Conservation (phyloP, 768 basidiomycete species). For the Leccinum rimulosum region DNA sequence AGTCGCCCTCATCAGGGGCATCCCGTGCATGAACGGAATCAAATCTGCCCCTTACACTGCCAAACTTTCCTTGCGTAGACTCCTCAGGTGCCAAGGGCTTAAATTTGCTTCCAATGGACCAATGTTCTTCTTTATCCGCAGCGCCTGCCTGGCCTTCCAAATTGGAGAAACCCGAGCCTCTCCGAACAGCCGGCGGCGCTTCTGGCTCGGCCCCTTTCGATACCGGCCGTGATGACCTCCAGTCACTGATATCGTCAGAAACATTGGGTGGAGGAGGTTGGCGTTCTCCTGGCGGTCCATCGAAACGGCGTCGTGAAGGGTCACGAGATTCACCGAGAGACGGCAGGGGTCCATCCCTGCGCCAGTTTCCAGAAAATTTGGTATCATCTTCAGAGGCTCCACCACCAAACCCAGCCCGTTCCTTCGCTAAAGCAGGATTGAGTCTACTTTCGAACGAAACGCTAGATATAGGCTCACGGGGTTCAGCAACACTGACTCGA, state of each 20-base stretch:
- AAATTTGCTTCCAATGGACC: constrained; percentile 76
- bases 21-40: constrained; percentile 58
- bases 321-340: constrained; percentile 62
- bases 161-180: constrained; percentile 54
- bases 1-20: constrained; percentile 61
- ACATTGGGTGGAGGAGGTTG: constrained; percentile 44
- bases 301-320: constrained; percentile 62
- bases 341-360: constrained; percentile 84
- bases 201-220: constrained; percentile 46
- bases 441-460: constrained; percentile 5
- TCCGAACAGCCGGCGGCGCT: constrained; percentile 48
- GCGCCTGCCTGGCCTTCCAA: constrained; percentile 42
- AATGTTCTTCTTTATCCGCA: constrained; percentile 79
- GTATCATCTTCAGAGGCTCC: constrained; percentile 60
- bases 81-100: constrained; percentile 48
- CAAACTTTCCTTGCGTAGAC: constrained; percentile 41
- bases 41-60: constrained; percentile 46
- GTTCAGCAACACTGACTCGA: constrained; percentile 93
- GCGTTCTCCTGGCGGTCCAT: constrained; percentile 47
- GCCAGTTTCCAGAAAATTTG: constrained; percentile 84
- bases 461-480: constrained; percentile 62
- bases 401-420: constrained; percentile 57
- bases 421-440: constrained; percentile 59
- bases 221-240: constrained; percentile 59
- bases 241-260: constrained; percentile 65